Percentiles rank a stretch among this genome's conserved stretches.
These are phyloP conservation scores for Recurvomyces mirabilis DNA, from an alignment of 495 filamentous ascomycete species.

Conservation along the genomic window DNA sequence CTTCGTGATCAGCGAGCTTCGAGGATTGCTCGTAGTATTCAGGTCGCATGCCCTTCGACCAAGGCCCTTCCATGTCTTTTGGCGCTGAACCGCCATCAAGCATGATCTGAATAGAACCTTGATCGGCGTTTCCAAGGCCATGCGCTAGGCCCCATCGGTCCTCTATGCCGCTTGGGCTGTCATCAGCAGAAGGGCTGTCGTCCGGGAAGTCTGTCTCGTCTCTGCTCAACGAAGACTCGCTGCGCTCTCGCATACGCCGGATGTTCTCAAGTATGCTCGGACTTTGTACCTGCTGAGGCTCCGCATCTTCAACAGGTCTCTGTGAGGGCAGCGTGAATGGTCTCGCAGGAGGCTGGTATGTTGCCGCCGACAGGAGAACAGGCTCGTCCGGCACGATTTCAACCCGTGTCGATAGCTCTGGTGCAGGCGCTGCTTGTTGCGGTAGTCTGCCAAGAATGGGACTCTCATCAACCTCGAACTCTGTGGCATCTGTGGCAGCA, in stretches of 20 bases:
- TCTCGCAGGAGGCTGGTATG: conserved; percentile 35
- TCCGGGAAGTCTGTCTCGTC: conserved; percentile 11
- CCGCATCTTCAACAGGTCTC: background rate
- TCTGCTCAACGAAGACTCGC: conserved; percentile 5
- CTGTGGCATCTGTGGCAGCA: conserved; percentile 20
- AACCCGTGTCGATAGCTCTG: conserved; percentile 33
- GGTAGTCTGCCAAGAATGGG: conserved; percentile 50
- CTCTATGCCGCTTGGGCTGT: conserved; percentile 16
- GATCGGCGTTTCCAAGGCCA: background rate
- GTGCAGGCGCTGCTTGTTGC: conserved; percentile 49
- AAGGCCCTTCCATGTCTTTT: too few relatives aligned
- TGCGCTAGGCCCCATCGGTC: conserved; percentile 16
- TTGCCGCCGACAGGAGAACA: conserved; percentile 22
- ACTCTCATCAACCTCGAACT: conserved; percentile 42
- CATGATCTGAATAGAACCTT: conserved; percentile 21
- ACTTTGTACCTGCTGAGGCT: conserved; percentile 7
- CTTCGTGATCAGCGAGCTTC: too few relatives aligned
- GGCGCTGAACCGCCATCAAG: conserved; percentile 13
- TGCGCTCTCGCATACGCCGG: conserved; percentile 13
- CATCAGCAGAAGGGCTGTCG: conserved; percentile 11
- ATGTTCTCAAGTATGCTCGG: conserved; percentile 17
- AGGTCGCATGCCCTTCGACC: too few relatives aligned
- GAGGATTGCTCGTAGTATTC: too few relatives aligned
- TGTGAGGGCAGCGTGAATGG: conserved; percentile 6
- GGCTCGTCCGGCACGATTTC: conserved; percentile 14